Evolutionary conservation across 2,329 filamentous ascomycete genomes (phyloP), one percentile per base, ranked within the genome.

Genomic region (Coniochaeta sp.): DNA sequence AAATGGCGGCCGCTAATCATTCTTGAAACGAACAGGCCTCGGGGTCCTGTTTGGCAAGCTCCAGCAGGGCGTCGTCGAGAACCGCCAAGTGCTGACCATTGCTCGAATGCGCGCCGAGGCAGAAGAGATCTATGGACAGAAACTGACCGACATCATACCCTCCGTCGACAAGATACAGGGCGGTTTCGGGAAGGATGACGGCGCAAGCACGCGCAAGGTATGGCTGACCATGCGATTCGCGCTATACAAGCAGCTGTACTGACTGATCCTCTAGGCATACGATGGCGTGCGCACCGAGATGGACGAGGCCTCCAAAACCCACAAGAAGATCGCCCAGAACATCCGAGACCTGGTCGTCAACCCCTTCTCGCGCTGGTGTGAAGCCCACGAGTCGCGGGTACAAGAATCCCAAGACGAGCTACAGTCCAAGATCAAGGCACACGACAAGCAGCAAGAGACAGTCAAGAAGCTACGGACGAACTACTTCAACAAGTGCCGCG

Each of bases 401-500:
- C 89, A 96, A 66, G 89, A 91, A 63, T 96, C 91, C 20, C 92
- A 99, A 67, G 94, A 97, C 61, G 91, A 96, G 62, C 81, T 99
- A 20, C 92, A 97, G 69, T 72, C 78, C 47, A 87, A 90, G 53
- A 91, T 97, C 71, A 96, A 96, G 75, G 81, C 88, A 55, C 91
- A 97, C 68, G 90, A 96, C 66, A 89, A 88, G 59, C 95, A 99
- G 69, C 86, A 87, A 53, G 94, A 99, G 56, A 70, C 81, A 18
- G 90, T 96, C 55, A 90, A 91, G 77, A 97, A 97, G 72, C 81
- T 96, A 61, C 85, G 94, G 57, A 96, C 89, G 69, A 88, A 89
- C 61, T 99, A 99, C 72, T 97, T 97, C 79, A 99, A 97, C 77
- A 99, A 97, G 72, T 99, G 94, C 67, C 86, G 95, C 48, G 76